Evolutionary conservation across 805 yeast species (phyloP).

Genomic region (Wickerhamiella alocasiicola): DNA sequence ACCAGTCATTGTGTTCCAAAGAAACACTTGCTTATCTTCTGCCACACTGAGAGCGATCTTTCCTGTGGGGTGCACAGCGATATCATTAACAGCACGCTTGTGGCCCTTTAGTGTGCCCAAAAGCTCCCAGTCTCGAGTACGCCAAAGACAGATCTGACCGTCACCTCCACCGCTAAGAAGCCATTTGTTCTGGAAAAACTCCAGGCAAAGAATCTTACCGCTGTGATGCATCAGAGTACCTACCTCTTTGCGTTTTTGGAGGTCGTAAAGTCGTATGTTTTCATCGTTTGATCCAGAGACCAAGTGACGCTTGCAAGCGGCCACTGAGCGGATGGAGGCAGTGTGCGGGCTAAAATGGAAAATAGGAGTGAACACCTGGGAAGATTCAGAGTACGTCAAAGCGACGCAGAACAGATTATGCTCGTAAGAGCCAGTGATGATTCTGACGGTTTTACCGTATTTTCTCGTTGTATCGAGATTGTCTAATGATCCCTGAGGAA

Average conservation of each 20-base stretch:
- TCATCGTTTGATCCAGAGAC: constrained; percentile 95
- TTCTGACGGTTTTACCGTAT: constrained; percentile 36
- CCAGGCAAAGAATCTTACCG: constrained; percentile 72
- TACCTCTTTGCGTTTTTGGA: constrained; percentile 84
- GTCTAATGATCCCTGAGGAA: constrained; percentile 9
- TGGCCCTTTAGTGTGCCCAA: constrained; percentile 86
- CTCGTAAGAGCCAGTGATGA: constrained; percentile 91
- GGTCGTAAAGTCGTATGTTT: constrained; percentile 84
- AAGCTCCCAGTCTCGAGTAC: constrained; percentile 93
- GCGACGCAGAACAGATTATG: constrained; percentile 82
- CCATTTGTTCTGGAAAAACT: constrained; percentile 59
- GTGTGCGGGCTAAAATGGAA: constrained; percentile 95
- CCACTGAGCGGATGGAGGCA: constrained; percentile 73
- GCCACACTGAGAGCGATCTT: constrained; percentile 84
- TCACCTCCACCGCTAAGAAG: constrained; percentile 82
- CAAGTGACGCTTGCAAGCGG: constrained; percentile 66
- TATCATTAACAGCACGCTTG: constrained; percentile 64
- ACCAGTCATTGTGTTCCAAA: constrained; percentile 96
- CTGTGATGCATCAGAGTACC: constrained; percentile 83
- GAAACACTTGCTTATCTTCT: constrained; percentile 65
- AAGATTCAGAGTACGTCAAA: constrained; percentile 37
- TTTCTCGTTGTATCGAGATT: constrained; percentile 8
- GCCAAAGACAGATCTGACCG: constrained; percentile 81
- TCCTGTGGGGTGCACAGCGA: constrained; percentile 83
- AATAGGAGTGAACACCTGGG: constrained; percentile 66